Conservation (phyloP, 805 yeast genomes). For the Isabelozyma rhagii region DNA sequence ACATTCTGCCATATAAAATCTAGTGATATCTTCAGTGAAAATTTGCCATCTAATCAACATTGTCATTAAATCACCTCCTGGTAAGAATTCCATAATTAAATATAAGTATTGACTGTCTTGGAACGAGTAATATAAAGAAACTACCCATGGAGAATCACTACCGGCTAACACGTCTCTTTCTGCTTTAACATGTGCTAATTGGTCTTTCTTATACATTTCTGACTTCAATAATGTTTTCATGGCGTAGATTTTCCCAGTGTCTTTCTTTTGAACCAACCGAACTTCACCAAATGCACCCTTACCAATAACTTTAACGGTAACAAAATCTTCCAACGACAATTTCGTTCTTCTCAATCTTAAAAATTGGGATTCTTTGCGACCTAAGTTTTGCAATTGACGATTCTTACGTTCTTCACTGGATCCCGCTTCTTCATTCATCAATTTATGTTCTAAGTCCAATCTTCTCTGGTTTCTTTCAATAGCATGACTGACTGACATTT, state of each 20-base stretch:
- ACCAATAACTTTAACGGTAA: conserved; percentile 87
- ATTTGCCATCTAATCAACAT: conserved; percentile 94
- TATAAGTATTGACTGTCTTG: conserved; percentile 75
- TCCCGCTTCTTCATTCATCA: conserved; percentile 61
- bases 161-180: conserved; percentile 94
- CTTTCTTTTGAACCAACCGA: conserved; percentile 86
- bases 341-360: conserved; percentile 82
- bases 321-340: conserved; percentile 77
- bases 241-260: conserved; percentile 88
- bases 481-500: conserved; percentile 83
- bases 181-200: conserved; percentile 91
- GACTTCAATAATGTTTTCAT: conserved; percentile 89
- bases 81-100: conserved; percentile 75
- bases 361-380: conserved; percentile 85
- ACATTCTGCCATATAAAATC: conserved; percentile 95
- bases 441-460: conserved; percentile 72
- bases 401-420: conserved; percentile 78
- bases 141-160: conserved; percentile 86
- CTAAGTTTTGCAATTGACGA: conserved; percentile 76
- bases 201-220: conserved; percentile 94
- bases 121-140: conserved; percentile 75
- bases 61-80: conserved; percentile 90
- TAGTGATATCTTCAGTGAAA: conserved; percentile 86
- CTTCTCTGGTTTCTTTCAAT: conserved; percentile 94
- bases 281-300: conserved; percentile 99